Conservation (phyloP, 306 rosid genomes). For the Trifolium subterraneum region DNA sequence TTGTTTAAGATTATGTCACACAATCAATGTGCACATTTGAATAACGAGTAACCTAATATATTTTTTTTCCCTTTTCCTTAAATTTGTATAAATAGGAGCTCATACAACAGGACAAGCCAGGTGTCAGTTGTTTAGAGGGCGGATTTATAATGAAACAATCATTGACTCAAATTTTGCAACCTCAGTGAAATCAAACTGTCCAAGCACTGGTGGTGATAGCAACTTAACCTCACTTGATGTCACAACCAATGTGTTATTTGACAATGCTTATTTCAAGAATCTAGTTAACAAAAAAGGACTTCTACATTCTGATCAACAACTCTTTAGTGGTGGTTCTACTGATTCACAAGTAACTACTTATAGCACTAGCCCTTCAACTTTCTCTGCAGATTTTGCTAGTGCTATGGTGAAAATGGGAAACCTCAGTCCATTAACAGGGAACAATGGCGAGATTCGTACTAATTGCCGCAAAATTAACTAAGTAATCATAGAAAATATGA, state of each 20-base stretch:
- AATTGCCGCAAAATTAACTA: conserved; percentile 58
- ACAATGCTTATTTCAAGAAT: conserved; percentile 61
- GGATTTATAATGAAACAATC: conserved; percentile 62
- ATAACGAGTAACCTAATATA: not conserved
- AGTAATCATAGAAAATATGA: not conserved
- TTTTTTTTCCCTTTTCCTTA: not conserved
- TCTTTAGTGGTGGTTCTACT: conserved; percentile 52
- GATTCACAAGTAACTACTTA: conserved; percentile 50
- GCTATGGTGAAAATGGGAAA: conserved; percentile 78
- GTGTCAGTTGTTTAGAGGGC: conserved; percentile 59
- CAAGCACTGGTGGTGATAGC: conserved; percentile 53
- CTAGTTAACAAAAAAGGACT: conserved; percentile 55
- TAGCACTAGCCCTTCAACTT: conserved; percentile 46
- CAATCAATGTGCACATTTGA: not conserved
- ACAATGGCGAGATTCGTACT: conserved; percentile 63
- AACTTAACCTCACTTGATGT: conserved; percentile 66
- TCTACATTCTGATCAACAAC: conserved; percentile 59
- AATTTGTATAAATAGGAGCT: conserved; percentile 49
- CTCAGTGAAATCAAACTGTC: conserved; percentile 57
- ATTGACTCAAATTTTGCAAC: conserved; percentile 60
- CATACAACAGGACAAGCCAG: conserved; percentile 79
- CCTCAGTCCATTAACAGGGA: conserved; percentile 64
- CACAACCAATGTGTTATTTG: conserved; percentile 58
- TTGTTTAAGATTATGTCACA: not conserved
- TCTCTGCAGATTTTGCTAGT: conserved; percentile 58